Evolutionary conservation across 2,329 filamentous ascomycete species (phyloP), one percentile per base, ranked within the genome.

Genomic region (Colletotrichum eleusines): DNA sequence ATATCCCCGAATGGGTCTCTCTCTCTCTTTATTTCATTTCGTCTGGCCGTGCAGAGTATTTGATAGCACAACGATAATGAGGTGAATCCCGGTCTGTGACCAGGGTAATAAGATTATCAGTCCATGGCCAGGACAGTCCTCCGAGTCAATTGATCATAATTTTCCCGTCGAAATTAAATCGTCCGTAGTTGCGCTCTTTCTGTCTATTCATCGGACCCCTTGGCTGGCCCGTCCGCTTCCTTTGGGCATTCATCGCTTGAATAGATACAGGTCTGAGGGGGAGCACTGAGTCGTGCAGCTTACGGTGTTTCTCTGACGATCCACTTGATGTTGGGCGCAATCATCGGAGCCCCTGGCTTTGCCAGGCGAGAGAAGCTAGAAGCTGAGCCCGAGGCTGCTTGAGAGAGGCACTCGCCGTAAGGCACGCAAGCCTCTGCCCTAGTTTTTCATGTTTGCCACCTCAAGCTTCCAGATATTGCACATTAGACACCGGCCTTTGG

Each of bases 21-120:
- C n/a, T n/a, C 18, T 31, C 53, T 65, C 7, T 38, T 66, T 46
- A 66, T 69, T 54, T 69, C 61, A 46, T 33, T 54, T 58, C 26
- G 54, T 14, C 42, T 9, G 12, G 20, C 1, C 5, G 42, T 44
- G 3, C n/a, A n/a, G n/a, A n/a, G n/a, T n/a, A n/a, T n/a, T 51
- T 61, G 40, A 57, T 55, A 40, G 67, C 63, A 48, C 23, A 66
- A 59, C 48, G 46, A 46, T 55, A 63, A 40, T 46, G 28, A 40
- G 55, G 40, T 35, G 48, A 33, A 9, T 6, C 44, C 55, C 20
- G 50, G 7, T 20, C 4, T 26, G 51, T 63, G 53, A 54, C 31
- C 51, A 68, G n/a, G 28, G 23, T 28, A n/a, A 23, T 38, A 12
- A 54, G 54, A 46, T 54, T 38, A 46, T 31, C 31, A 11, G 3